Base-by-base conservation (phyloP, 371 early-diverging fungal species). In the Mortierella sp. region DNA sequence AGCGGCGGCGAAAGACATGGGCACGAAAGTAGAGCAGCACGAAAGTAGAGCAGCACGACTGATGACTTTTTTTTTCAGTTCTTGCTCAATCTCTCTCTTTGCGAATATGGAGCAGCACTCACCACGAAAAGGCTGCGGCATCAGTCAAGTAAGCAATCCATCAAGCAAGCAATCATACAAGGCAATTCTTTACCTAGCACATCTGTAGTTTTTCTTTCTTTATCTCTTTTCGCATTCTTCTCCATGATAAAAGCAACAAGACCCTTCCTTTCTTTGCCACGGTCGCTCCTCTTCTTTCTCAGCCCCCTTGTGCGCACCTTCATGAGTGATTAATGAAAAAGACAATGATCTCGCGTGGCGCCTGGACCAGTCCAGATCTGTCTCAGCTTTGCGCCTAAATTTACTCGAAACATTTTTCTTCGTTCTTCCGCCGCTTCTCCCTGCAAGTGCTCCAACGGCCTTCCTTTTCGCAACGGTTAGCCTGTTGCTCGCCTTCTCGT, bases 1-100 rank as follows among this genome's bases (percentile, higher is more conserved):
- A 83, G n/a, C 83, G 79, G 64, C 76, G 79, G 77, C 79, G 83
- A 73, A 83, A 83, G 72, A 78, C 70, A 19, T 83, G 83, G 79
- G 72, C 67, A 8, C 69, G 80, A 50, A 83, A 83, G 77, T 83
- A 83, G 46, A 79, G 8, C n/a, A n/a, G 72, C 67, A 8, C 69
- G 80, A 50, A 83, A 83, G 77, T 83, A 83, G 46, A 79, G n/a
- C 43, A 40, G 9, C 16, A 40, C 11, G 21, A 67, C 10, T 9
- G 5, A 64, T 34, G 37, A 64, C 21, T 16, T 31, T 8, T 26
- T 57, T 57, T 28, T 50, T 16, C 13, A 16, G 48, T 13, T 16
- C 2, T 16, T 50, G 14, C 50, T 37, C 34, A 34, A 16, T 37
- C 37, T 31, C 21, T 37, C 64, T 31, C 59, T 28, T 21, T 9